Percentiles rank a stretch among this genome's conserved stretches.
Conservation (phyloP, 495 filamentous ascomycete genomes). For the Aspergillus funiculosus region DNA sequence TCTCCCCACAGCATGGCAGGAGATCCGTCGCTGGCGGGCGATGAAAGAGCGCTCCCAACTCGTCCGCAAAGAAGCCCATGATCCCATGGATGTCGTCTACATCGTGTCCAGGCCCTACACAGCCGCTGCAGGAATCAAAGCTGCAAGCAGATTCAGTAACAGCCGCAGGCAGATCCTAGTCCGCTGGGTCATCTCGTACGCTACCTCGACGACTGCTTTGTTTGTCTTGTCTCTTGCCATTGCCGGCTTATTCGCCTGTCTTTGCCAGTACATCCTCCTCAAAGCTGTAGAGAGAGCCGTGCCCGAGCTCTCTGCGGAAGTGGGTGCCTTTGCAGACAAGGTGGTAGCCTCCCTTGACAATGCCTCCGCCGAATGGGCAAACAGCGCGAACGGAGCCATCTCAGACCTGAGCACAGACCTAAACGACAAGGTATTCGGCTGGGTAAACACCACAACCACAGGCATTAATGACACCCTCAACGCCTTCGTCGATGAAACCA, state of each 20-base stretch:
- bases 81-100: conserved; percentile 85
- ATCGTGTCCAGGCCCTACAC: conserved; percentile 76
- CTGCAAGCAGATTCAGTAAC: conserved; percentile 62
- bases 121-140: conserved; percentile 61
- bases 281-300: conserved; percentile 65
- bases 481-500: conserved; percentile 68
- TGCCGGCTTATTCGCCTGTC: conserved; percentile 76
- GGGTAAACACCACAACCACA: conserved; percentile 75
- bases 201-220: conserved; percentile 75
- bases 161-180: conserved; percentile 62
- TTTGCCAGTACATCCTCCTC: conserved; percentile 80
- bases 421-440: conserved; percentile 80
- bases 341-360: conserved; percentile 68
- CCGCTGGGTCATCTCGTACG: conserved; percentile 84
- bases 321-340: conserved; percentile 74
- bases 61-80: conserved; percentile 57
- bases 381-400: conserved; percentile 69
- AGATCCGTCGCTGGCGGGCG: conserved; percentile 70
- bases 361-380: conserved; percentile 72
- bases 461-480: conserved; percentile 85
- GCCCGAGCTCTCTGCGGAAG: conserved; percentile 66
- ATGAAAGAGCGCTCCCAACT: conserved; percentile 64
- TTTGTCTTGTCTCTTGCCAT: conserved; percentile 82
- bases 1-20: conserved; percentile 69
- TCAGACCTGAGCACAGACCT: conserved; percentile 60